Conservation (phyloP, 176 grass and related monocot species). For the Tillandsia leiboldiana region DNA sequence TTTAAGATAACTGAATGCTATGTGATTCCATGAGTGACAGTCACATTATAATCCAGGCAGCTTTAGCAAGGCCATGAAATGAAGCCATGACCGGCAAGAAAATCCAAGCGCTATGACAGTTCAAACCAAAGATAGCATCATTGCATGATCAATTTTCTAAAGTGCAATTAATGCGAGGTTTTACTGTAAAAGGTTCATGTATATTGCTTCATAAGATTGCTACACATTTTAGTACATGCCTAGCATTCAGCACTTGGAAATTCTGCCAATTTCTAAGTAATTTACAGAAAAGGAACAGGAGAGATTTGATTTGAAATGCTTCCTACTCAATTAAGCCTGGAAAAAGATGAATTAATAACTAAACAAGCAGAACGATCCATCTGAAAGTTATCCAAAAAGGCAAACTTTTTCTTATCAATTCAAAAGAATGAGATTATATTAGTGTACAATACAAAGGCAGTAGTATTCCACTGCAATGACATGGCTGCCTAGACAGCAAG, state of each 20-base stretch:
- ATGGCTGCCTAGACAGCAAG: neutral
- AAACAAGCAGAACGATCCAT: neutral
- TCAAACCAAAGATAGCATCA: neutral
- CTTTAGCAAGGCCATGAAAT: neutral
- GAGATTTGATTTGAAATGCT: neutral
- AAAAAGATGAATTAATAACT: neutral
- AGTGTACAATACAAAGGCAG: neutral
- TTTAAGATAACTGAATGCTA: conserved; percentile 1
- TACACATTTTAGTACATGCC: neutral
- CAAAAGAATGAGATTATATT: neutral
- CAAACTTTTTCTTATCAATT: neutral
- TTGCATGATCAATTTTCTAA: too few species aligned
- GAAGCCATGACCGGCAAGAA: neutral
- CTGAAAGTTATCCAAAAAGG: neutral
- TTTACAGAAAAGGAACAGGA: neutral
- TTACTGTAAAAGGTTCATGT: neutral
- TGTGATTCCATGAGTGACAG: neutral
- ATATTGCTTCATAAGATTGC: neutral
- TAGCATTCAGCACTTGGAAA: neutral
- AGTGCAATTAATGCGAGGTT: neutral
- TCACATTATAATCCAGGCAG: neutral
- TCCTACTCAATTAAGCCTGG: neutral
- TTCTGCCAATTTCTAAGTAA: neutral
- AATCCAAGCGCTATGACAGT: neutral
- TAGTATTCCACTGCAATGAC: neutral